Percentiles rank a stretch among this genome's conserved stretches.
phyloP scores from a whole-genome alignment of 768 basidiomycete genomes.

The Pleurotus citrinopileatus region DNA sequence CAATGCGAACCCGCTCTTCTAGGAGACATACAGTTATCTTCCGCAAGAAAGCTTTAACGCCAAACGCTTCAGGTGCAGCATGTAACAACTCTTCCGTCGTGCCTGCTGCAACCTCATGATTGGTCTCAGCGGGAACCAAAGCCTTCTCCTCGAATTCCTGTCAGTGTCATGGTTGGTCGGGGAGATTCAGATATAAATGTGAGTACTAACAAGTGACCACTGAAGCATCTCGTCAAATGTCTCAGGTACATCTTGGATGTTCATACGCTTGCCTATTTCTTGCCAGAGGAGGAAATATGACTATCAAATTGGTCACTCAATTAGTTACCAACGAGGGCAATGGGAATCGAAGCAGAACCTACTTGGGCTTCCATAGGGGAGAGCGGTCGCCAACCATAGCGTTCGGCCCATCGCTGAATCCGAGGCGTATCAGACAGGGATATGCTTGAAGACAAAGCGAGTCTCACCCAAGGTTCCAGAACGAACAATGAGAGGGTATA shows the following conservation, averaged over 20 bases:
- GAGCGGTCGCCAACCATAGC: conserved; percentile 41
- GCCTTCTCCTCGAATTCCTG: conserved; percentile 38
- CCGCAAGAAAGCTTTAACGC: conserved; percentile 33
- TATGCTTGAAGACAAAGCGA: neutral
- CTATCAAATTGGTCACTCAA: conserved; percentile 16
- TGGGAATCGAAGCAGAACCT: neutral
- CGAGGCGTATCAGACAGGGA: neutral
- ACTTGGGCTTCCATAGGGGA: conserved; percentile 40
- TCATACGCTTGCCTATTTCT: conserved; percentile 45
- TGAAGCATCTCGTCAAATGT: conserved; percentile 30
- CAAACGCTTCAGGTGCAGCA: conserved; percentile 32
- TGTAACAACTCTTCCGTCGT: conserved; percentile 41
- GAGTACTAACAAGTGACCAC: conserved; percentile 35
- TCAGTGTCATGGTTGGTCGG: neutral
- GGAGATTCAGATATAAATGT: neutral
- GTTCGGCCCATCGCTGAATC: conserved; percentile 34
- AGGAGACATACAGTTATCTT: conserved; percentile 34
- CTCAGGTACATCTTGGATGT: conserved; percentile 43
- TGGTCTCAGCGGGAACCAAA: conserved; percentile 41
- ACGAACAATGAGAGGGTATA: conserved; percentile 30
- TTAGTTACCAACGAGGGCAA: neutral
- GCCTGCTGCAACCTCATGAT: conserved; percentile 33
- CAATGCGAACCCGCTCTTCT: conserved; percentile 41
- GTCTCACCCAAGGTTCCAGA: conserved; percentile 32
- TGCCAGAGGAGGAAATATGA: conserved; percentile 41